Conservation (phyloP, 495 filamentous ascomycete species). For the Penicillium simplicissimum region DNA sequence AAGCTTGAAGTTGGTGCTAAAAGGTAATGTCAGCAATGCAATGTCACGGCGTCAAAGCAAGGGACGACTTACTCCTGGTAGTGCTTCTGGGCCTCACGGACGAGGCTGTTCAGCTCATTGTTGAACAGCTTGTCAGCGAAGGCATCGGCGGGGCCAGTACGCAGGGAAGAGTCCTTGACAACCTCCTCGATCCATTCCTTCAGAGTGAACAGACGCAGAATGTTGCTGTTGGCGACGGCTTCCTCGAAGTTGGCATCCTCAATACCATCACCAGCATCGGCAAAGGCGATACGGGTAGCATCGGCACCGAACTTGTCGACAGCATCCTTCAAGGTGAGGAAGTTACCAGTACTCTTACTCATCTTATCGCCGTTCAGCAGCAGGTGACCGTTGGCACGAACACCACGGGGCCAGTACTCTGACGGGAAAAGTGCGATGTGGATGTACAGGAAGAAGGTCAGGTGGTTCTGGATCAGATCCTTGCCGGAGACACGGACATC, state of each 20-base stretch:
- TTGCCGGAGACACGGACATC: slow-evolving; percentile 84
- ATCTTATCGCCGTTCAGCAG: slow-evolving; percentile 96
- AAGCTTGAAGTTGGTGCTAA: slow-evolving; percentile 78
- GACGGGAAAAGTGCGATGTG: slow-evolving; percentile 85
- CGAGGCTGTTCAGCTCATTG: slow-evolving; percentile 89
- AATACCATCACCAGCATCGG: slow-evolving; percentile 92
- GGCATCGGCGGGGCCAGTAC: slow-evolving; percentile 68
- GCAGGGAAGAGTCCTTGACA: slow-evolving; percentile 67
- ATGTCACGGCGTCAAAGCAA: not conserved
- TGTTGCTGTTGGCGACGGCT: slow-evolving; percentile 85
- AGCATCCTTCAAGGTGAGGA: slow-evolving; percentile 84
- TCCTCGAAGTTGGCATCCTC: slow-evolving; percentile 98
- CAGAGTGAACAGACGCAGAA: slow-evolving; percentile 80
- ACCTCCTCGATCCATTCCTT: slow-evolving; percentile 92
- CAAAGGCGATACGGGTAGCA: slow-evolving; percentile 85
- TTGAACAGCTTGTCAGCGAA: slow-evolving; percentile 90
- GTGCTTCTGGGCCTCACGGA: slow-evolving; percentile 69
- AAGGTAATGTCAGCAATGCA: slow-evolving; percentile 32
- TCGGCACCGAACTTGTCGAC: slow-evolving; percentile 93
- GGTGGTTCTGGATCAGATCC: slow-evolving; percentile 83
- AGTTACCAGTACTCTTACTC: slow-evolving; percentile 94
- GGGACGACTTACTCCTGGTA: slow-evolving; percentile 62
- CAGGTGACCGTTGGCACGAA: slow-evolving; percentile 90
- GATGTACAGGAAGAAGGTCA: slow-evolving; percentile 96
- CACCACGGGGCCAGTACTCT: slow-evolving; percentile 80